phyloP scores from a whole-genome alignment of 306 rosid species.

The Alnus rubra region DNA sequence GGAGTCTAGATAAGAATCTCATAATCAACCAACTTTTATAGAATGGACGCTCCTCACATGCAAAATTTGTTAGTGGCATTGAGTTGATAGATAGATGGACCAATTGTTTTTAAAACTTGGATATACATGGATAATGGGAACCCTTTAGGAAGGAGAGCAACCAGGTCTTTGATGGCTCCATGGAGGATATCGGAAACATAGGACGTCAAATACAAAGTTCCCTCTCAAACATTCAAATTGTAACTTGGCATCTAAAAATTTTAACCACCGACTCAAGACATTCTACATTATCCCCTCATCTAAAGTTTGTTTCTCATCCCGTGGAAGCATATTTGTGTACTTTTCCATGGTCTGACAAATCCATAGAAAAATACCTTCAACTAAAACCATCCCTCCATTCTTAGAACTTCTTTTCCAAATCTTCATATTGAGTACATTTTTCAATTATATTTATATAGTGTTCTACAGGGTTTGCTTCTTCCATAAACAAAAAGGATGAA shows the following conservation, averaged over 20 bases:
- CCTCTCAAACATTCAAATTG: background rate
- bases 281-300: background rate
- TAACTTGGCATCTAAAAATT: background rate
- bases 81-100: background rate
- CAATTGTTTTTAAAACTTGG: background rate
- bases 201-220: background rate
- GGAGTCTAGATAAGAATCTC: background rate
- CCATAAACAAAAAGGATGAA: background rate
- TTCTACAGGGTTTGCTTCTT: background rate
- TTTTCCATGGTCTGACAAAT: background rate
- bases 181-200: background rate
- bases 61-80: background rate
- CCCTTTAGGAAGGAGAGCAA: background rate
- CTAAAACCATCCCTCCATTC: background rate
- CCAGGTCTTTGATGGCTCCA: background rate
- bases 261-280: background rate
- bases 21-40: background rate
- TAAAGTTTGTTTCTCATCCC: background rate
- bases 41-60: background rate
- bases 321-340: background rate
- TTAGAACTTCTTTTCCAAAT: background rate
- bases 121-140: background rate
- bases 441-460: background rate
- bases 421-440: background rate
- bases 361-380: background rate